Conservation (phyloP, 2,329 filamentous ascomycete genomes). For the Sarocladium oryzae region DNA sequence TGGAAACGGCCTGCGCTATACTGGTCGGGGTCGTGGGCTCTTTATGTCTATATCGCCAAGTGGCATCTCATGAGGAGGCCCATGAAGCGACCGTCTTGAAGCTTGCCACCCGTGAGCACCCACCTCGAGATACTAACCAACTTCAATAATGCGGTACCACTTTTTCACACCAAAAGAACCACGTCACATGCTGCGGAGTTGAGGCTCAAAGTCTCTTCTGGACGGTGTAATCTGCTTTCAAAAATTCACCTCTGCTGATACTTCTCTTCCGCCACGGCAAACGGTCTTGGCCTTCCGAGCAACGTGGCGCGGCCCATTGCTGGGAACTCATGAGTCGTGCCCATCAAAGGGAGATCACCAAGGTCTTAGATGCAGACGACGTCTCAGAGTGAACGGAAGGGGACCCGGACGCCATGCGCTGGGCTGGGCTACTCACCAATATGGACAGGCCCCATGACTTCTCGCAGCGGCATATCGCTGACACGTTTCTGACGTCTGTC, state of each 20-base stretch:
- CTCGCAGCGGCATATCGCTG: background rate
- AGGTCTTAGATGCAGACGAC: background rate
- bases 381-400: background rate
- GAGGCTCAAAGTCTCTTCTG: background rate
- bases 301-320: background rate
- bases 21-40: background rate
- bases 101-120: background rate
- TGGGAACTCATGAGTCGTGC: background rate
- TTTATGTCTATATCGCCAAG: constrained; percentile 1
- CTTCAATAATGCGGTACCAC: background rate
- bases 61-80: background rate
- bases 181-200: background rate
- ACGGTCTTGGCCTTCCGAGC: background rate
- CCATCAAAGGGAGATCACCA: background rate
- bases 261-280: background rate
- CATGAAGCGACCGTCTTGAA: background rate
- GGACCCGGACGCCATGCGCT: background rate
- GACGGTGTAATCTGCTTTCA: background rate
- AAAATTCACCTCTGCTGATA: background rate
- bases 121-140: background rate
- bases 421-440: background rate
- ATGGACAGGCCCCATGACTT: background rate
- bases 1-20: background rate
- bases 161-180: background rate
- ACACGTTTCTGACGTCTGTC: background rate